Evolutionary conservation across 495 filamentous ascomycete genomes (phyloP), one percentile per base, ranked within the genome.

Genomic region (Ascobolus immersus): DNA sequence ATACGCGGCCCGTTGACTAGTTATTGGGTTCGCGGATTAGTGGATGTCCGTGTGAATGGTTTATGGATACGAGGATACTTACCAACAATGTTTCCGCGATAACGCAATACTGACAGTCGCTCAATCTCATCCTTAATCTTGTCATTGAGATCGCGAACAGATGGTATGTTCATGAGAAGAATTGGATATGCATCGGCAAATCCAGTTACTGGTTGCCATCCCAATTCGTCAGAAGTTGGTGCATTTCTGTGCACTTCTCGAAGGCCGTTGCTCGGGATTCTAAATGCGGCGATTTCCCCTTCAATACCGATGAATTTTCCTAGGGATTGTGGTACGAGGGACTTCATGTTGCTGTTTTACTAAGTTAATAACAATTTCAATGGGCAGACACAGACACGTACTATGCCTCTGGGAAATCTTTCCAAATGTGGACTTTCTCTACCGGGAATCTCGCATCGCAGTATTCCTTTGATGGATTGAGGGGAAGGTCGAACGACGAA

Each of bases 151-250:
- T 80, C 67, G 5, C 64, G 65, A 17, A 89, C 60, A 40, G 71
- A 81, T 26, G 70, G 58, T 7, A 92, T 55, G 39, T 68, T 84
- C 21, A 89, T 51, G 5, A 92, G 50, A 44, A 91, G 77, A 19
- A 94, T 54, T 3, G 84, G 80, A 49, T 86, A 94, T 12, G 79
- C 71, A 53, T 94, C 84, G 35, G 73, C 70, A 46, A 91, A 90
- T 38, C 74, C 77, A 0, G 73, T 69, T 7, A 67, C 61, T 4
- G 77, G 65, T 43, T 86, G 75, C 45, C 77, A 82, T 2, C 77
- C 77, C 0, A 77, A 50, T 8, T 64, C 56, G 18, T 65, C 61
- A 43, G 65, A 63, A n/a, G 50, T 57, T 0, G 82, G 82, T 4
- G 80, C 79, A 47, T 68, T 73, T 47, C 77, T 64, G 44, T 67